Conservation (phyloP, 1,139 yeast genomes). For the Blastobotrys petasosporus region DNA sequence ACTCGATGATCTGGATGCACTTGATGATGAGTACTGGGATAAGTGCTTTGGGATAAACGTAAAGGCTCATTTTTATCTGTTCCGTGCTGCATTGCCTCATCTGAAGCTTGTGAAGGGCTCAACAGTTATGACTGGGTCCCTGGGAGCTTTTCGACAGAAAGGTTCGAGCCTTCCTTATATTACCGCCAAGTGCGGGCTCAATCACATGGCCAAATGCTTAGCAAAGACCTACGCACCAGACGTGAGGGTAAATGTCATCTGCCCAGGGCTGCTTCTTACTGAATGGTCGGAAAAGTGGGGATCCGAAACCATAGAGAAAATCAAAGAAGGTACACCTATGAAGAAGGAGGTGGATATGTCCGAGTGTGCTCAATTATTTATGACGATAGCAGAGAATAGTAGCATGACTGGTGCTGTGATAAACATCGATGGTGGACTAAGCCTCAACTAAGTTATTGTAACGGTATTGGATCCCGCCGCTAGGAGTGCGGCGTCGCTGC, state of each 20-base stretch:
- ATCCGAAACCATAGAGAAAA: constrained; percentile 26
- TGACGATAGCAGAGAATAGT: constrained; percentile 32
- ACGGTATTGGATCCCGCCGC: no score
- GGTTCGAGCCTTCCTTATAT: constrained; percentile 40
- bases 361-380: constrained; percentile 35
- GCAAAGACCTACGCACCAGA: constrained; percentile 38
- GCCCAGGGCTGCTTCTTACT: constrained; percentile 39
- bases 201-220: constrained; percentile 36
- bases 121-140: constrained; percentile 36
- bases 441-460: constrained; percentile 10
- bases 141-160: constrained; percentile 35
- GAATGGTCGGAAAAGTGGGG: constrained; percentile 40
- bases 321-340: constrained; percentile 30
- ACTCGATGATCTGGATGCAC: constrained; percentile 21
- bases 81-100: constrained; percentile 33
- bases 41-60: constrained; percentile 27
- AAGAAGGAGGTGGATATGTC: constrained; percentile 31
- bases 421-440: constrained; percentile 33
- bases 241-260: constrained; percentile 36
- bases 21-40: constrained; percentile 26
- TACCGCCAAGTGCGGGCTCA: constrained; percentile 37
- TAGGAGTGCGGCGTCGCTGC: no score
- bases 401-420: constrained; percentile 36
- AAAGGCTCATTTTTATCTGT: constrained; percentile 36
- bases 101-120: constrained; percentile 37